Evolutionary conservation across 2,329 filamentous ascomycete species (phyloP), one percentile per base, ranked within the genome.

Genomic region (Phoma sp.): DNA sequence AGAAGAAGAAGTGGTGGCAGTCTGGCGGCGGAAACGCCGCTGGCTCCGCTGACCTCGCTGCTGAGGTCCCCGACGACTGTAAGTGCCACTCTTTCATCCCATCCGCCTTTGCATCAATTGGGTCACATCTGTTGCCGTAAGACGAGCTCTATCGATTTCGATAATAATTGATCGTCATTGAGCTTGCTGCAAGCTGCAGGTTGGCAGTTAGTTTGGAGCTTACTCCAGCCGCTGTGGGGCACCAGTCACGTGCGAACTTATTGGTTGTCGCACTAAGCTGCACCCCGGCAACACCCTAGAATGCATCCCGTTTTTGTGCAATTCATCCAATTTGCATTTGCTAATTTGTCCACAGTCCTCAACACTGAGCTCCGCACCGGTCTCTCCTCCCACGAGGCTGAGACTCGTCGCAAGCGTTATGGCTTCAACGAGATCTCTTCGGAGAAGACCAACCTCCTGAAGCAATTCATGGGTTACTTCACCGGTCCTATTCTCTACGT

Each of bases 381-480:
- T 82, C 80, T 91, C 54, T 79, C 78, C 55, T 71, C 74, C 50
- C 60, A 71, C 57, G 85, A 89, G 57, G 83, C 89, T 49, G 87
- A 89, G 68, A 68, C 69, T 46, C 84, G 88, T 67, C 82, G 88
- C 65, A 89, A 85, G 78, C 82, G 82, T 67, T 82, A 80, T 62
- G 88, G 88, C 57, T 90, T 77, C 79, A 91, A 90, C 79, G 88
- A 91, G 74, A 80, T 91, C 73, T 80, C 82, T 27, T 85, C 86
- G 29, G 88, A 90, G 79, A 90, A 90, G 81, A 86, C 87, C 78
- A 90, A 90, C 79, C 79, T 89, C 79, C 82, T 90, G 74, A 74
- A 88, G 72, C 87, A 90, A 79, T 90, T 91, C 79, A 77, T 91
- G 65, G 82, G 84, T 72, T 91, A 88, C 80, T 91, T 91, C 83